phyloP scores from a whole-genome alignment of 2,329 filamentous ascomycete species.

The Emergomyces orientalis region DNA sequence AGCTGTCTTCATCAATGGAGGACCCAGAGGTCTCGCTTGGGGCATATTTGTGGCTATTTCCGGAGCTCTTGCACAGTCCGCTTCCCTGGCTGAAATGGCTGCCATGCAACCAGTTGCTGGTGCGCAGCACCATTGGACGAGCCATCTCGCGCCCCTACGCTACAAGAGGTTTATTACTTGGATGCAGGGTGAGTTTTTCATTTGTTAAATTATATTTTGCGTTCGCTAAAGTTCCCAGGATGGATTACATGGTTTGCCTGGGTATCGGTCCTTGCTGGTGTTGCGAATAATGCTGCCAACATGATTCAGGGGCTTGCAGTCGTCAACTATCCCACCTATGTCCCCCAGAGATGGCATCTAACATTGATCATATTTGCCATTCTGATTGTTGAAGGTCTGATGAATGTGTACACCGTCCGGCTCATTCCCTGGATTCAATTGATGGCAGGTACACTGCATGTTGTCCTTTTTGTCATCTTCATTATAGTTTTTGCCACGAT shows the following conservation, averaged over 20 bases:
- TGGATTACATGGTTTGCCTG: slow-evolving; percentile 38
- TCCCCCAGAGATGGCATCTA: slow-evolving; percentile 29
- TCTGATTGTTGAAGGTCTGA: slow-evolving; percentile 23
- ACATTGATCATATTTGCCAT: slow-evolving; percentile 33
- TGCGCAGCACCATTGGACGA: slow-evolving; percentile 38
- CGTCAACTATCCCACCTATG: slow-evolving; percentile 27
- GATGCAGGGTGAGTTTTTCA: slow-evolving; percentile 19
- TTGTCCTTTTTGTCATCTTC: slow-evolving; percentile 31
- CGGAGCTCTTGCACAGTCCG: slow-evolving; percentile 24
- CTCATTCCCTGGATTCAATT: slow-evolving; percentile 35
- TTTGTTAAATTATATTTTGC: not conserved
- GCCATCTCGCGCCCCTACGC: slow-evolving; percentile 23
- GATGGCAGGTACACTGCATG: slow-evolving; percentile 26
- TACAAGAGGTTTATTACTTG: slow-evolving; percentile 27
- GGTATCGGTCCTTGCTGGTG: slow-evolving; percentile 27
- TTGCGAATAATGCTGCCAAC: slow-evolving; percentile 27
- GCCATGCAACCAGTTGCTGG: slow-evolving; percentile 35
- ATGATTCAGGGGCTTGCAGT: slow-evolving; percentile 28
- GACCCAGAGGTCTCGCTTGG: slow-evolving; percentile 25
- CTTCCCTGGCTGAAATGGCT: slow-evolving; percentile 33
- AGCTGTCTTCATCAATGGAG: slow-evolving; percentile 33
- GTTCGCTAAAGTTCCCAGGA: slow-evolving; percentile 17
- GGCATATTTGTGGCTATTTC: slow-evolving; percentile 24
- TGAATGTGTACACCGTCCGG: slow-evolving; percentile 29
- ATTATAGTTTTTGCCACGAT: slow-evolving; percentile 27